Conservation (phyloP, 352 stramenopile species). For the Globisporangium apiculatum region DNA sequence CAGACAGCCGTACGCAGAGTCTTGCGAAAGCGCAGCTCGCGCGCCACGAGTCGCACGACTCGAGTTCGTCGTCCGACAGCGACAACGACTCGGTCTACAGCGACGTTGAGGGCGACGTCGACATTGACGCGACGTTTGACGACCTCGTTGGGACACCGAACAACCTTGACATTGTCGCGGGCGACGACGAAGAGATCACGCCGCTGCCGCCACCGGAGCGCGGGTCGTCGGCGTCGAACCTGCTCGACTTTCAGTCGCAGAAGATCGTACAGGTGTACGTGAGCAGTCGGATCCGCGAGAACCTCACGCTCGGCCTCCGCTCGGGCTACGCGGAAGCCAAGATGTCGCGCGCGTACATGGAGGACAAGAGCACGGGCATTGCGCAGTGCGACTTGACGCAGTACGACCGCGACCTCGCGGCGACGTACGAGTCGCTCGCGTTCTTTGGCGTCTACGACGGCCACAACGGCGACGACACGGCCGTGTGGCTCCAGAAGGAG, state of each 20-base stretch:
- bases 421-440: constrained; percentile 41
- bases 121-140: constrained; percentile 83
- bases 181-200: constrained; percentile 66
- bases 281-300: constrained; percentile 84
- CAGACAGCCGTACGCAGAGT: constrained; percentile 19
- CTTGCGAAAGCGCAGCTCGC: constrained; percentile 15
- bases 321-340: constrained; percentile 83
- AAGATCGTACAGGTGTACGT: constrained; percentile 81
- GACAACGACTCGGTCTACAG: constrained; percentile 74
- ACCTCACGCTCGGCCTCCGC: constrained; percentile 57
- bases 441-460: constrained; percentile 88
- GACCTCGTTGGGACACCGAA: constrained; percentile 66
- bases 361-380: constrained; percentile 67
- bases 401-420: constrained; percentile 28
- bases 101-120: constrained; percentile 79
- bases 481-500: constrained; percentile 64
- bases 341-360: constrained; percentile 82
- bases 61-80: constrained; percentile 17
- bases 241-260: constrained; percentile 15
- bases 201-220: constrained; percentile 18
- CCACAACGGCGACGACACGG: constrained; percentile 81
- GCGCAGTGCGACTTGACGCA: constrained; percentile 33
- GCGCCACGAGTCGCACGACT: constrained; percentile 21
- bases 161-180: constrained; percentile 39
- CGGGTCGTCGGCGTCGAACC: constrained; percentile 21